phyloP scores from a whole-genome alignment of 108 stramenopile species.

The Cyclotella atomus region DNA sequence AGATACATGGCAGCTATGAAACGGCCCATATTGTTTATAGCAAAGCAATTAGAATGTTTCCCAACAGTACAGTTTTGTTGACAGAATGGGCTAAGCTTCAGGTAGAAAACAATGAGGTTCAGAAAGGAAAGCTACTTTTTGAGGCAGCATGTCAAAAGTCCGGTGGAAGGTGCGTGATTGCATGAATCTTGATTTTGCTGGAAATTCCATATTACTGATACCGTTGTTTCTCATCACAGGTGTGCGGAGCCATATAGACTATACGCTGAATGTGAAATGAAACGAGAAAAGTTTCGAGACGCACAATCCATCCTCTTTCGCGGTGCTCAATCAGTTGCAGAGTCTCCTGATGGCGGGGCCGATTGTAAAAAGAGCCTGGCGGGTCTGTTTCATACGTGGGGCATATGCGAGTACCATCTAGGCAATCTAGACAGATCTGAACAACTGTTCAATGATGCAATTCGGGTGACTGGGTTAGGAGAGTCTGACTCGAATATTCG shows the following conservation, averaged over 20 bases:
- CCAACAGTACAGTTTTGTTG: constrained; percentile 43
- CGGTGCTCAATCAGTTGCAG: constrained; percentile 57
- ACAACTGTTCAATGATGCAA: constrained; percentile 72
- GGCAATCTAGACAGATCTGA: constrained; percentile 57
- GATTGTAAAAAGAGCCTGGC: constrained; percentile 53
- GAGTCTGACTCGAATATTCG: constrained; percentile 52
- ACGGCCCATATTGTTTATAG: constrained; percentile 63
- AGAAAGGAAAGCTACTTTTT: constrained; percentile 55
- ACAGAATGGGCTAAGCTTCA: constrained; percentile 74
- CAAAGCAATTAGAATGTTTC: constrained; percentile 64
- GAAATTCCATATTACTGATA: too few relatives aligned
- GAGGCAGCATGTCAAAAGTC: constrained; percentile 58
- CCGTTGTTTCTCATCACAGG: too few relatives aligned
- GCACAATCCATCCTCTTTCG: constrained; percentile 63
- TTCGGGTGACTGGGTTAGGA: constrained; percentile 56
- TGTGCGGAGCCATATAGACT: constrained; percentile 62
- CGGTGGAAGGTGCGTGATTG: constrained; percentile 18
- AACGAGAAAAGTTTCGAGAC: constrained; percentile 44
- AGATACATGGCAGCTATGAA: constrained; percentile 63
- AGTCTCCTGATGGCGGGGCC: constrained; percentile 14
- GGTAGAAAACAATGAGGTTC: constrained; percentile 23
- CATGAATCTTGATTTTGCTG: background rate
- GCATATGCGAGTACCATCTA: constrained; percentile 77
- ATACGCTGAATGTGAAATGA: constrained; percentile 77
- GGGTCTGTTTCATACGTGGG: constrained; percentile 67